Evolutionary conservation across 768 basidiomycete species (phyloP).

Genomic region (Mrakia blollopis): DNA sequence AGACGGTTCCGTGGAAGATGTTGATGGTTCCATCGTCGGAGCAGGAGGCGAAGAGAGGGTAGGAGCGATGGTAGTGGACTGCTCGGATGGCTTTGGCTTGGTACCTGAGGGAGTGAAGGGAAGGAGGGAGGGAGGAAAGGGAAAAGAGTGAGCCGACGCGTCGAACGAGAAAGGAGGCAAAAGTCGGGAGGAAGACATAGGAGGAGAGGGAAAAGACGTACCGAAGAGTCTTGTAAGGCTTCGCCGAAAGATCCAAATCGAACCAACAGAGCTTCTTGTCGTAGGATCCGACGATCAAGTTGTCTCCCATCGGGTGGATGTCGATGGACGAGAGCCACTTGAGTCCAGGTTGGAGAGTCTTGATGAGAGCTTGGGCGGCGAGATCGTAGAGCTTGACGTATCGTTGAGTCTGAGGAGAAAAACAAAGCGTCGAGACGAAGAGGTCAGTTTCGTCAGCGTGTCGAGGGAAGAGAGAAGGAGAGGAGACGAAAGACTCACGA

Average conservation of each 20-base stretch:
- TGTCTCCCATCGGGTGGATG: conserved; percentile 78
- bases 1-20: conserved; percentile 92
- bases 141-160: conserved; percentile 5
- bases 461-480: conserved; percentile 12
- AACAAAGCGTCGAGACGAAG: conserved; percentile 6
- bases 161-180: too few relatives aligned
- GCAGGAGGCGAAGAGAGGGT: conserved; percentile 92
- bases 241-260: conserved; percentile 90
- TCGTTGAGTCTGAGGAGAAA: conserved; percentile 71
- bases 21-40: conserved; percentile 97
- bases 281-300: conserved; percentile 94
- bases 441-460: not conserved
- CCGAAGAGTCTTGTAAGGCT: conserved; percentile 95
- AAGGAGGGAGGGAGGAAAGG: not conserved
- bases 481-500: conserved; percentile 54
- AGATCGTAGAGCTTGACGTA: conserved; percentile 94
- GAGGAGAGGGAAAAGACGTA: conserved; percentile 47
- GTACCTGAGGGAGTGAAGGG: conserved; percentile 55
- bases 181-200: not conserved
- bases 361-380: conserved; percentile 83
- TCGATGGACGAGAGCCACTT: conserved; percentile 98
- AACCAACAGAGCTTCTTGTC: conserved; percentile 99
- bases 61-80: conserved; percentile 84
- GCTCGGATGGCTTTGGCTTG: conserved; percentile 90
- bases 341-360: conserved; percentile 90